Conservation (phyloP, 768 basidiomycete genomes). For the Myochromella boudieri region DNA sequence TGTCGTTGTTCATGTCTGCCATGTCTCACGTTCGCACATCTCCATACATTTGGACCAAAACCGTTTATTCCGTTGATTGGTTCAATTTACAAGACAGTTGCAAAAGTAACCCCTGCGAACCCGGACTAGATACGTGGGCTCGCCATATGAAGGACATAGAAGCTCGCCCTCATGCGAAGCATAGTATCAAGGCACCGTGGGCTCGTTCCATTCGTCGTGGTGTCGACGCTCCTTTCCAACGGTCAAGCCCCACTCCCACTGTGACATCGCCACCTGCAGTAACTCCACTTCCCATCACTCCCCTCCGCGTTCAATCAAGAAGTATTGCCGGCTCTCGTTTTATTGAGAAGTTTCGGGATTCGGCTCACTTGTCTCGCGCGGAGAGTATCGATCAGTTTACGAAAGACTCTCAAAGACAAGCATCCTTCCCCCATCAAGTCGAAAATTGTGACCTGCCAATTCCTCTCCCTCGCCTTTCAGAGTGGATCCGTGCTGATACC, state of each 20-base stretch:
- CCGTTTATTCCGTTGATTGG: slow-evolving; percentile 59
- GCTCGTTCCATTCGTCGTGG: slow-evolving; percentile 53
- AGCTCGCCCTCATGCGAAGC: slow-evolving; percentile 11
- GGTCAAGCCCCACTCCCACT: slow-evolving; percentile 16
- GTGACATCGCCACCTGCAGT: slow-evolving; percentile 17
- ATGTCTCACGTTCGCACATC: slow-evolving; percentile 42
- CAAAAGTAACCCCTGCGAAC: neutral
- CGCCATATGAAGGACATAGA: slow-evolving; percentile 24
- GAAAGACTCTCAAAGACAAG: neutral
- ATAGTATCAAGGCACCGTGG: slow-evolving; percentile 46
- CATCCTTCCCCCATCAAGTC: slow-evolving; percentile 39
- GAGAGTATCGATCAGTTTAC: slow-evolving; percentile 18
- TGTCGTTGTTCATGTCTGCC: slow-evolving; percentile 47
- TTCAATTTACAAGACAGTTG: slow-evolving; percentile 29
- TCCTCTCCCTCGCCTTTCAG: slow-evolving; percentile 46
- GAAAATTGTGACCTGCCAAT: slow-evolving; percentile 56
- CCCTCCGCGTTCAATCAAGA: slow-evolving; percentile 29
- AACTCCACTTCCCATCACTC: slow-evolving; percentile 24
- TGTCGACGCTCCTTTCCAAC: slow-evolving; percentile 53
- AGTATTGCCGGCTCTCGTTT: slow-evolving; percentile 35
- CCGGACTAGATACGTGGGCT: slow-evolving; percentile 9
- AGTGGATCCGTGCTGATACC: slow-evolving; percentile 53
- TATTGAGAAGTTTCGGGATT: slow-evolving; percentile 40
- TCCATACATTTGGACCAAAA: slow-evolving; percentile 51
- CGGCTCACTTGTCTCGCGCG: slow-evolving; percentile 29